Evolutionary conservation across 192 early-diverging fungal genomes (phyloP), one percentile per base, ranked within the genome.

Genomic region (Hyaloraphidium curvatum): DNA sequence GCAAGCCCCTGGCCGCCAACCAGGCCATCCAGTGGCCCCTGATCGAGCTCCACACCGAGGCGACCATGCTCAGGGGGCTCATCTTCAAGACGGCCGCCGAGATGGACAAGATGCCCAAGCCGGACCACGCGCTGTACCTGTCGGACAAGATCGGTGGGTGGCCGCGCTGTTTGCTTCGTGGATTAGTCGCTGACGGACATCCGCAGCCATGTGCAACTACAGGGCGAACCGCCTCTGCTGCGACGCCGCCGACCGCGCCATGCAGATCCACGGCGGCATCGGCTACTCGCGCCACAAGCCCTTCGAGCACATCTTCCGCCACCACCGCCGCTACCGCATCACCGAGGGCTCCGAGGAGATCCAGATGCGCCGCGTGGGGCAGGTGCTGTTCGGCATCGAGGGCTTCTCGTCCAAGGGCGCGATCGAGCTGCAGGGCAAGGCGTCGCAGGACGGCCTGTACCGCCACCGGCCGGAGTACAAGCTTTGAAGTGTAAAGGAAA

Each of bases 321-420:
- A 48, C 43, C 43, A 48, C 23, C 43, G 43, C 43, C 43, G 43
- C 4, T 48, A 48, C 43, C 11, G 43, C 17, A 48, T 48, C 43
- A 48, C 43, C 7, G 43, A 48, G 43, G 43, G 43, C 11, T 48
- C 43, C 7, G 43, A 48, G 23, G 43, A 48, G 43, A 48, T 48
- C 23, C 43, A 48, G 43, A 48, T 48, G 43, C 14, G 43, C 17
- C 43, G 43, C 7, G 43, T 48, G 11, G 43, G 17, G 43, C 43
- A 48, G 19, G 43, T 48, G 33, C n/a, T n/a, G n/a, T n/a, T n/a
- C n/a, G n/a, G n/a, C n/a, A n/a, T n/a, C n/a, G n/a, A n/a, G n/a
- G n/a, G n/a, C n/a, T n/a, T n/a, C n/a, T n/a, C n/a, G n/a, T n/a
- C n/a, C n/a, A n/a, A n/a, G n/a, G n/a, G n/a, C n/a, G n/a, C n/a